phyloP scores from a whole-genome alignment of 345 rosid genomes.

The Pugionium dolabratum region DNA sequence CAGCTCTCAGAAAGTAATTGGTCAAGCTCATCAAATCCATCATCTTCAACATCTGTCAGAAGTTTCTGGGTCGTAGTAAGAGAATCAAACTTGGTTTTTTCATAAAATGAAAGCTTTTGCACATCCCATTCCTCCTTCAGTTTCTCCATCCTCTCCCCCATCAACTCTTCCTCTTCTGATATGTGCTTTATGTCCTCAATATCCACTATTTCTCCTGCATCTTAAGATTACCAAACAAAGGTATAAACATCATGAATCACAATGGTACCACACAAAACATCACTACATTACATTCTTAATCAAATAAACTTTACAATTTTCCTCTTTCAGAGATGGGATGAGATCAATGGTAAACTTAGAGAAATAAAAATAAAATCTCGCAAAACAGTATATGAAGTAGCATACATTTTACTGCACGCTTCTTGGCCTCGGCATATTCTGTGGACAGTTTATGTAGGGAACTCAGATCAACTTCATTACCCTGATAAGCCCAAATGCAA shows the following conservation, averaged over 20 bases:
- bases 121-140: slow-evolving; percentile 57
- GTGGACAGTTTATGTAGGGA: slow-evolving; percentile 51
- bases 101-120: slow-evolving; percentile 49
- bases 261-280: not conserved
- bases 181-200: slow-evolving; percentile 62
- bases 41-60: slow-evolving; percentile 20
- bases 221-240: slow-evolving; percentile 43
- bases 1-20: slow-evolving; percentile 37
- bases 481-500: slow-evolving; percentile 43
- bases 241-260: slow-evolving; percentile 1
- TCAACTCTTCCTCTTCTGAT: slow-evolving; percentile 46
- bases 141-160: slow-evolving; percentile 52
- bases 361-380: slow-evolving; percentile 16
- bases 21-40: slow-evolving; percentile 49
- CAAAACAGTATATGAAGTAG: slow-evolving; percentile 17
- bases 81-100: slow-evolving; percentile 48
- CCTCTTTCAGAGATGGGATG: not conserved
- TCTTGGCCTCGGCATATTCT: slow-evolving; percentile 72
- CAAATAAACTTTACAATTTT: not conserved
- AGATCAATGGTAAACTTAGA: slow-evolving; percentile 3
- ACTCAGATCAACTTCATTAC: slow-evolving; percentile 53
- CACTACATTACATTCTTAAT: not conserved
- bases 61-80: slow-evolving; percentile 8
- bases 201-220: slow-evolving; percentile 50
- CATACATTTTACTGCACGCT: slow-evolving; percentile 63